Evolutionary conservation across 306 rosid genomes (phyloP).

Genomic region (Pyrus pyrifolia): DNA sequence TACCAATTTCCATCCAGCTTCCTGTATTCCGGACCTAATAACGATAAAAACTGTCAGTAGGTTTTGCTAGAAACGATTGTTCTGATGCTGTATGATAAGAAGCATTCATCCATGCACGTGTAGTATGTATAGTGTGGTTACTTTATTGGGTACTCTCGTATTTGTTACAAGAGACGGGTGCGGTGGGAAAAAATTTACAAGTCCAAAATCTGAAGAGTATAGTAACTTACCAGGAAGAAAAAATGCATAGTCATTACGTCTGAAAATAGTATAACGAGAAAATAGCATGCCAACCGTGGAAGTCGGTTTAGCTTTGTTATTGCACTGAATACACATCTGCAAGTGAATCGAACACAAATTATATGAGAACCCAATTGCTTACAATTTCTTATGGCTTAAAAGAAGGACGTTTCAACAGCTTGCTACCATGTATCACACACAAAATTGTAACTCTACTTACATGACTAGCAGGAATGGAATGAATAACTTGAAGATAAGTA

Average conservation of each 20-base stretch:
- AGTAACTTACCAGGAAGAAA: constrained; percentile 76
- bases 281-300: constrained; percentile 86
- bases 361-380: not conserved
- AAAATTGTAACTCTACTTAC: constrained; percentile 46
- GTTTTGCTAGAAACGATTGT: not conserved
- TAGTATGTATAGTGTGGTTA: not conserved
- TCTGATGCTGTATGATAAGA: not conserved
- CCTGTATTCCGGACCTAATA: constrained; percentile 75
- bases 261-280: constrained; percentile 65
- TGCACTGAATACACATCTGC: constrained; percentile 87
- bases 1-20: constrained; percentile 97
- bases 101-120: not conserved
- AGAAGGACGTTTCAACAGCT: not conserved
- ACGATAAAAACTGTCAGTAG: constrained; percentile 2
- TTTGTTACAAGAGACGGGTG: not conserved
- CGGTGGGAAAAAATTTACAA: not conserved
- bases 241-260: constrained; percentile 85
- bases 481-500: constrained; percentile 79
- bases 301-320: constrained; percentile 66
- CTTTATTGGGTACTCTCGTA: not conserved
- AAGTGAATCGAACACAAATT: constrained; percentile 19
- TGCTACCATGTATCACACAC: not conserved
- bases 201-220: constrained; percentile 5
- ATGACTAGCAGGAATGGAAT: constrained; percentile 88
- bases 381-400: not conserved